A percentile compares a stretch with the other conserved stretches of the same genome.
phyloP scores from a whole-genome alignment of 495 filamentous ascomycete genomes.

The Hyphodiscus hymeniophilus region DNA sequence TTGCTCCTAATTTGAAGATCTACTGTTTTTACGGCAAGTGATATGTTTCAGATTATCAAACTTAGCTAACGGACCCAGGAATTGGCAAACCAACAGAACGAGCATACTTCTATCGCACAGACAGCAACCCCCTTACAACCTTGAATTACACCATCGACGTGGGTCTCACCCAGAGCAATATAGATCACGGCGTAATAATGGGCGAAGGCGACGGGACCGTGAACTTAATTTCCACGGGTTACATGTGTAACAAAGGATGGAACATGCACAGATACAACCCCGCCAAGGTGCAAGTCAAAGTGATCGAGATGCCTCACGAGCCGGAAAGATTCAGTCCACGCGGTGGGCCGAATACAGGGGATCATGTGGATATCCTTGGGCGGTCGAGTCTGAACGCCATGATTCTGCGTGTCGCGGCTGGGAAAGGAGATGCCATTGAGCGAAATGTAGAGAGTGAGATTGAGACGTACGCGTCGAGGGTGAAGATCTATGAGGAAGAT shows the following conservation, averaged over 20 bases:
- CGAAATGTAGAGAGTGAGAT: conserved; percentile 77
- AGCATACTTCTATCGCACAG: conserved; percentile 80
- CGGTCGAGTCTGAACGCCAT: conserved; percentile 83
- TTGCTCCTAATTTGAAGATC: conserved; percentile 86
- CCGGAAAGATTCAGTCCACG: conserved; percentile 85
- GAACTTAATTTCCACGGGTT: conserved; percentile 76
- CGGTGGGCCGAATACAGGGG: conserved; percentile 91
- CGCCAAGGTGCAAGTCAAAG: conserved; percentile 67
- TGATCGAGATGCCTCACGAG: conserved; percentile 94
- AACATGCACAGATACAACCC: conserved; percentile 90
- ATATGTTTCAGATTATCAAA: background rate
- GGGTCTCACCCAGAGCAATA: conserved; percentile 47
- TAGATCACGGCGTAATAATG: conserved; percentile 83
- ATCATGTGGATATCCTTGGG: conserved; percentile 95
- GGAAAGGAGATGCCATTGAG: conserved; percentile 70
- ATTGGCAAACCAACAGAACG: conserved; percentile 87
- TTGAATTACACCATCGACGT: conserved; percentile 92
- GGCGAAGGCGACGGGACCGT: conserved; percentile 96
- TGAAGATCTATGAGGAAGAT: conserved; percentile 18
- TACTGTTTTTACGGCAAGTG: conserved; percentile 83
- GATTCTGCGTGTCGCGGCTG: conserved; percentile 82
- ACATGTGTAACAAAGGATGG: conserved; percentile 97
- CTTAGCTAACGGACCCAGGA: conserved; percentile 22
- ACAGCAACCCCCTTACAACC: conserved; percentile 53
- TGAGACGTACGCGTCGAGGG: conserved; percentile 14